phyloP scores from a whole-genome alignment of 148 eudicot species.

The Vaccinium corymbosum region DNA sequence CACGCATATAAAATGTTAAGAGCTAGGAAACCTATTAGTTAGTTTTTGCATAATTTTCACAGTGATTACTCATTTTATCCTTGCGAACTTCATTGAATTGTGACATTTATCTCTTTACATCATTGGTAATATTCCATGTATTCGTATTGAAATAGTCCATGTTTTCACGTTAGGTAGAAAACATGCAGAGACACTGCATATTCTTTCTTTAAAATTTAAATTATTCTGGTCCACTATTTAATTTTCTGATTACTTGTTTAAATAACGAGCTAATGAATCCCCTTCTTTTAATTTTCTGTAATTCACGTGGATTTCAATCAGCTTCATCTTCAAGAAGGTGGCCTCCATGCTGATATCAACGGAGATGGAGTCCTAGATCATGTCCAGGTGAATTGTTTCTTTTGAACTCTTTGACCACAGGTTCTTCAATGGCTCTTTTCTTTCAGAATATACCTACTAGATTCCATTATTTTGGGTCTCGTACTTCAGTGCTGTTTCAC shows the following conservation, averaged over 20 bases:
- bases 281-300: too few relatives aligned
- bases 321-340: slow-evolving; percentile 99
- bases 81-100: background rate
- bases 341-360: slow-evolving; percentile 97
- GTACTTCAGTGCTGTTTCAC: background rate
- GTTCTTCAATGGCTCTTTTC: background rate
- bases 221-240: background rate
- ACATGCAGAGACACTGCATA: too few relatives aligned
- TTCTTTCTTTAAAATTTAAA: background rate
- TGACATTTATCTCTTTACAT: background rate
- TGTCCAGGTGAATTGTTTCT: slow-evolving; percentile 63
- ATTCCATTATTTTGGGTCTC: slow-evolving; percentile 1
- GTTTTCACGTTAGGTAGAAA: too few relatives aligned
- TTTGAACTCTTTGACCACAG: slow-evolving; percentile 1
- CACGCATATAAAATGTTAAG: background rate
- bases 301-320: slow-evolving; percentile 29
- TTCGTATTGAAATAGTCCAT: background rate
- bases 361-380: slow-evolving; percentile 99
- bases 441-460: background rate
- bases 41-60: background rate
- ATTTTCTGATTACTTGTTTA: background rate
- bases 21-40: background rate
- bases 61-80: background rate
- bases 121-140: background rate
- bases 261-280: too few relatives aligned